phyloP scores from a whole-genome alignment of 306 rosid genomes.

The Rubus parviflorus region DNA sequence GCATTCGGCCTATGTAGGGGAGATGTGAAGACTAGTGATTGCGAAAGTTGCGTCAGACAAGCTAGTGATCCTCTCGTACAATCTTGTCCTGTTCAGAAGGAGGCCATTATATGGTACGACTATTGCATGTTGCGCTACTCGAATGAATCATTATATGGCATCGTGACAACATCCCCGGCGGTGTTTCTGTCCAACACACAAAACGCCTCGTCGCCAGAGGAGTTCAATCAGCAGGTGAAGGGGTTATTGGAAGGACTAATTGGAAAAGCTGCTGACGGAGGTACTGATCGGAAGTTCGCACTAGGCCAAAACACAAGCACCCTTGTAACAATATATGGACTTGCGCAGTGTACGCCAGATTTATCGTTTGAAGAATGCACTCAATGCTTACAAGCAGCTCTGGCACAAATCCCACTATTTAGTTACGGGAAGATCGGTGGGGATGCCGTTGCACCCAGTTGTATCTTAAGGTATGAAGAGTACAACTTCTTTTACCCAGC shows the following conservation, averaged over 20 bases:
- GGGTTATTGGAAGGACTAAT: neutral
- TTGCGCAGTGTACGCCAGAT: conserved; percentile 24
- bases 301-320: neutral
- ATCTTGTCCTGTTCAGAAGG: conserved; percentile 20
- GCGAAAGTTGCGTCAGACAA: neutral
- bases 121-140: conserved; percentile 28
- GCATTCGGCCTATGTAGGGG: neutral
- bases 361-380: conserved; percentile 3
- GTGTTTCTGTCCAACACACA: too few species aligned
- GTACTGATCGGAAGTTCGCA: conserved; percentile 3
- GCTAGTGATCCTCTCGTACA: neutral
- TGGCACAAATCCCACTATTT: neutral
- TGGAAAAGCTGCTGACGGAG: conserved; percentile 16
- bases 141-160: neutral
- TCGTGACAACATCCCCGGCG: too few species aligned
- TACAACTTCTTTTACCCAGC: neutral
- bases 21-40: neutral
- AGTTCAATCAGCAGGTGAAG: neutral
- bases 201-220: neutral
- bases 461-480: conserved; percentile 13
- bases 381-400: neutral
- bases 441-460: conserved; percentile 4
- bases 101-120: conserved; percentile 19
- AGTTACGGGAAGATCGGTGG: conserved; percentile 13
- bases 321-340: conserved; percentile 15